Evolutionary conservation across 441 rosid genomes (phyloP), one percentile per base, ranked within the genome.

Genomic region (Syzygium malaccense): DNA sequence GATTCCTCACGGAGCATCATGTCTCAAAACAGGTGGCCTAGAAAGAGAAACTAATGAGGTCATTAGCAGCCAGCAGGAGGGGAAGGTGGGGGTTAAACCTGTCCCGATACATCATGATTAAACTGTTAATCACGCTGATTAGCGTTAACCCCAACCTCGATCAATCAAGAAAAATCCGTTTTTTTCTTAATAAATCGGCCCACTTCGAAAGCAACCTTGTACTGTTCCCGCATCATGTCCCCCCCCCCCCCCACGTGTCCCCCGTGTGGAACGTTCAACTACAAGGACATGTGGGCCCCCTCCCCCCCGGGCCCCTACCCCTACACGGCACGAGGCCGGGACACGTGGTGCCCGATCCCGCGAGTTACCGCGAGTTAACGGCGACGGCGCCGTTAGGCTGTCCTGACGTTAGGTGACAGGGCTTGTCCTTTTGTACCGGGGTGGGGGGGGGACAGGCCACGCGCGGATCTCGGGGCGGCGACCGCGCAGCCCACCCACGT

Each of bases 361-460:
- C 8, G 7, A 41, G n/a, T 75, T 37, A 41, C 25, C 41, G 48
- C 8, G 7, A 41, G n/a, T 75, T 37, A 41, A 84, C 88, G 86
- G 88, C 28, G 71, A 79, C 41, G 20, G 20, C 53, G 92, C 88
- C 87, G 93, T 91, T 92, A 89, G 66, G 51, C 86, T 93, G 95
- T 92, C 94, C 92, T 92, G 93, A 91, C 88, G 89, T 88, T 89
- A 86, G 93, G 93, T 91, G 86, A 91, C 92, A 91, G 86, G 86
- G 30, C 75, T 86, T 90, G 88, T 55, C 85, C 85, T 68, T 62
- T 45, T 1, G 48, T 23, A 68, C 26, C 8, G 51, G 83, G 49
- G 20, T 14, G 79, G 28, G 0, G 28, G 26, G 11, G 37, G 19
- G 26, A 30, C 68, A 80, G 87, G 90, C 91, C 94, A 92, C 87